phyloP scores from a whole-genome alignment of 805 yeast species.

The Zygotorulaspora danielsina region DNA sequence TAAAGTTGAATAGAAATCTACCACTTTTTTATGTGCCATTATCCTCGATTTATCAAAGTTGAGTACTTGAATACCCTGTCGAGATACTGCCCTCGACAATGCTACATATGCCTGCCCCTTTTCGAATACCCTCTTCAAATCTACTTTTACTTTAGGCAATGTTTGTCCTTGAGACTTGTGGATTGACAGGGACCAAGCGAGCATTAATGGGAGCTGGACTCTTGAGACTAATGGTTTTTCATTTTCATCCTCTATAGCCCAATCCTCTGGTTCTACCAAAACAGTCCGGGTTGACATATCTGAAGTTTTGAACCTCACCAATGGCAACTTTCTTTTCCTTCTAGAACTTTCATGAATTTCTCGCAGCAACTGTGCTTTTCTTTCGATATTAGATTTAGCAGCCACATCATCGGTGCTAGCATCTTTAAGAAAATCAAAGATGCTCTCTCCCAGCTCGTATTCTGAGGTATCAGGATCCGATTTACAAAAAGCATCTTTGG shows the following conservation, averaged over 20 bases:
- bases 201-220: conserved; percentile 75
- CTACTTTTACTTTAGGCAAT: conserved; percentile 68
- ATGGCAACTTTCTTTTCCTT: conserved; percentile 52
- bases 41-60: conserved; percentile 66
- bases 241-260: conserved; percentile 73
- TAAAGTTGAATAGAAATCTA: conserved; percentile 58
- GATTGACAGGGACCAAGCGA: conserved; percentile 96
- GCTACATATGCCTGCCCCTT: conserved; percentile 97
- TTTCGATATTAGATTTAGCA: conserved; percentile 35
- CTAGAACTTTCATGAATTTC: conserved; percentile 43
- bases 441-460: conserved; percentile 39
- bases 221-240: conserved; percentile 67
- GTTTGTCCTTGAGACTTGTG: conserved; percentile 97
- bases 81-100: conserved; percentile 77
- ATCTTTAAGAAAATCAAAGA: conserved; percentile 46
- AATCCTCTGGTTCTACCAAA: conserved; percentile 73
- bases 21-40: conserved; percentile 65
- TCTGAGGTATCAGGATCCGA: conserved; percentile 11
- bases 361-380: conserved; percentile 46
- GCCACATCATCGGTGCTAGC: conserved; percentile 27
- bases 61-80: conserved; percentile 76
- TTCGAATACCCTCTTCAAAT: conserved; percentile 72
- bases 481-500: conserved; percentile 26
- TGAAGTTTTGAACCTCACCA: conserved; percentile 69
- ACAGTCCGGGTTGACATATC: conserved; percentile 74